Conservation (phyloP, 2,329 filamentous ascomycete species). For the Dichotomopilus funicola region DNA sequence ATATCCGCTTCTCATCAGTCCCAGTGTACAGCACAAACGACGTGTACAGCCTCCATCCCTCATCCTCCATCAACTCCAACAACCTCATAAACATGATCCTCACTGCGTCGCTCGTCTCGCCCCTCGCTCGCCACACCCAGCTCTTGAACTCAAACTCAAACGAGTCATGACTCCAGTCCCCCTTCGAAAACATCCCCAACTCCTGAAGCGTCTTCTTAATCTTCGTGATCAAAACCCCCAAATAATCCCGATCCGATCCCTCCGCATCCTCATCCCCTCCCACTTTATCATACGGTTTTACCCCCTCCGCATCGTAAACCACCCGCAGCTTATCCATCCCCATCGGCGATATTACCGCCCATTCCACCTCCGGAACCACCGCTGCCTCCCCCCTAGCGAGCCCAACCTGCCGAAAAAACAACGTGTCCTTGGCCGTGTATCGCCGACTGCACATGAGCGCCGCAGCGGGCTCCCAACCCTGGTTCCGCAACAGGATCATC, state of each 20-base stretch:
- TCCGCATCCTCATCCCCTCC: background rate
- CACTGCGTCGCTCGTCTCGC: slow-evolving; percentile 13
- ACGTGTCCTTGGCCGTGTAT: slow-evolving; percentile 19
- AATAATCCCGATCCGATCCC: slow-evolving; percentile 4
- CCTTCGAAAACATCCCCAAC: slow-evolving; percentile 12
- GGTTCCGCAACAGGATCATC: slow-evolving; percentile 18
- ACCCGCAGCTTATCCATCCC: slow-evolving; percentile 13
- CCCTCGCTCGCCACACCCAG: slow-evolving; percentile 16
- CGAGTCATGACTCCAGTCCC: slow-evolving; percentile 18
- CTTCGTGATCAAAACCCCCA: slow-evolving; percentile 9
- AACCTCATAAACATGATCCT: slow-evolving; percentile 18
- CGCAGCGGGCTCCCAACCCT: slow-evolving; percentile 18
- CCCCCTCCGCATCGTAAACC: slow-evolving; percentile 8
- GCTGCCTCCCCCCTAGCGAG: background rate
- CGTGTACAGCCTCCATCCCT: slow-evolving; percentile 19
- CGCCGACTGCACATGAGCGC: slow-evolving; percentile 11
- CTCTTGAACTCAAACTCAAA: slow-evolving; percentile 22
- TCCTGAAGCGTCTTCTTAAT: slow-evolving; percentile 13
- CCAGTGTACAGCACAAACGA: slow-evolving; percentile 16
- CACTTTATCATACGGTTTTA: background rate
- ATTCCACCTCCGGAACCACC: slow-evolving; percentile 12
- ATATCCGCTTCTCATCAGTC: slow-evolving; percentile 15
- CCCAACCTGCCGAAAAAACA: slow-evolving; percentile 15
- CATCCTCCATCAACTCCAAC: slow-evolving; percentile 18
- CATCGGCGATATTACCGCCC: slow-evolving; percentile 13